These are phyloP conservation scores for Phalaenopsis equestris DNA, from an alignment of 106 monocot species.

Conservation along the genomic window DNA sequence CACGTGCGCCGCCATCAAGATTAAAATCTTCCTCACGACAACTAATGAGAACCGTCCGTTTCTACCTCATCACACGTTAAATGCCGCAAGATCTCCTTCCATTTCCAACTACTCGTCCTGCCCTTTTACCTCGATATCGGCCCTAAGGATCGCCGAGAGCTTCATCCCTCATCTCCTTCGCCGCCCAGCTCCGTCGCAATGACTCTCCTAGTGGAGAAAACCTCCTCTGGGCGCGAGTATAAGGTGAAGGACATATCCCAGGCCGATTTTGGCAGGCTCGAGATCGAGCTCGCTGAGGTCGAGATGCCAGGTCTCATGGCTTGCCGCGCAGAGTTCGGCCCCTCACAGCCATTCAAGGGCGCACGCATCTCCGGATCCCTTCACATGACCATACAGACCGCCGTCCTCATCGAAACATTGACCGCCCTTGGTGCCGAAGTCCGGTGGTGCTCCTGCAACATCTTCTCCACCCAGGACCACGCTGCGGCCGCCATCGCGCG, in stretches of 20 bases:
- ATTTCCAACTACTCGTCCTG: neutral
- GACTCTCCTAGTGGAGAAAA: conserved; percentile 73
- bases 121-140: neutral
- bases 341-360: conserved; percentile 60
- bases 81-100: neutral
- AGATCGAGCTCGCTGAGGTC: conserved; percentile 95
- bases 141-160: neutral
- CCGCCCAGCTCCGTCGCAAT: conserved; percentile 4
- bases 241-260: conserved; percentile 87
- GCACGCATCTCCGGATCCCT: conserved; percentile 77
- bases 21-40: neutral
- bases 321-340: conserved; percentile 73
- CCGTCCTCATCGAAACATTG: conserved; percentile 74
- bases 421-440: conserved; percentile 75
- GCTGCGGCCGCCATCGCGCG: conserved; percentile 69
- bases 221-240: conserved; percentile 67
- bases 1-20: no score
- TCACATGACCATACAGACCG: conserved; percentile 83
- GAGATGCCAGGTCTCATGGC: conserved; percentile 91
- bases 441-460: conserved; percentile 83
- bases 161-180: neutral
- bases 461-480: conserved; percentile 74
- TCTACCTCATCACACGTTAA: neutral
- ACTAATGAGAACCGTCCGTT: neutral
- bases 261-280: conserved; percentile 86